Conservation (phyloP, 2,329 filamentous ascomycete genomes). For the Epichloe baconii region DNA sequence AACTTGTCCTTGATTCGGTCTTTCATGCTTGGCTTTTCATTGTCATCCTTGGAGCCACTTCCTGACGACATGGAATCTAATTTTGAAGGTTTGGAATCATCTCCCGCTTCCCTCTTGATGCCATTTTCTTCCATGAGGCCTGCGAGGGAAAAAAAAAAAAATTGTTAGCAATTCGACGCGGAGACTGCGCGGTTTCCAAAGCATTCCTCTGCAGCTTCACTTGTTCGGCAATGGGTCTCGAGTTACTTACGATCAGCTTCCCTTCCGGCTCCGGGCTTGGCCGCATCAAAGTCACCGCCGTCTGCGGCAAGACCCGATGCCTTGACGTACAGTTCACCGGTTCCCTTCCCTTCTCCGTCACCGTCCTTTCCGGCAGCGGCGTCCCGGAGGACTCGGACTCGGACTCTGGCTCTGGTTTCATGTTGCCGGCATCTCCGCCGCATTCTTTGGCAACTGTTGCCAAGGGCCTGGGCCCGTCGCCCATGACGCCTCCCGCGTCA, state of each 20-base stretch:
- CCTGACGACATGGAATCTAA: constrained; percentile 4
- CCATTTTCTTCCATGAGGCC: constrained; percentile 23
- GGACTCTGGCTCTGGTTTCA: not conserved
- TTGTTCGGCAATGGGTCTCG: not conserved
- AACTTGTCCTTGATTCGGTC: constrained; percentile 60
- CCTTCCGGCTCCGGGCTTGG: constrained; percentile 47
- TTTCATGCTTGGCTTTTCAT: constrained; percentile 39
- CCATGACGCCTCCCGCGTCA: constrained; percentile 20
- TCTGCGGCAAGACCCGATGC: constrained; percentile 47
- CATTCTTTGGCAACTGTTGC: constrained; percentile 21
- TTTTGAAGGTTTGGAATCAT: constrained; percentile 4
- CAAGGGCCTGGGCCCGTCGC: constrained; percentile 17
- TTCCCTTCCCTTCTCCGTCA: constrained; percentile 25
- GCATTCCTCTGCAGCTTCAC: not conserved
- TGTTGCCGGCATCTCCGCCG: constrained; percentile 19
- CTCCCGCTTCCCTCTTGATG: constrained; percentile 10
- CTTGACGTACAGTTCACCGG: constrained; percentile 44
- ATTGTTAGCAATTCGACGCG: too few species aligned
- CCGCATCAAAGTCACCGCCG: constrained; percentile 54
- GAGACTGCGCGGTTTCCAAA: not conserved
- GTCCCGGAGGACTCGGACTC: not conserved
- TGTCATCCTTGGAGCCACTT: constrained; percentile 11
- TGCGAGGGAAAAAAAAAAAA: constrained; percentile 2
- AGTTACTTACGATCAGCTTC: constrained; percentile 50
- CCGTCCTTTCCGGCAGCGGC: constrained; percentile 4